Percentiles rank a stretch among this genome's conserved stretches.
Evolutionary conservation across 345 rosid species (phyloP).

Genomic region (Gossypium arboreum): DNA sequence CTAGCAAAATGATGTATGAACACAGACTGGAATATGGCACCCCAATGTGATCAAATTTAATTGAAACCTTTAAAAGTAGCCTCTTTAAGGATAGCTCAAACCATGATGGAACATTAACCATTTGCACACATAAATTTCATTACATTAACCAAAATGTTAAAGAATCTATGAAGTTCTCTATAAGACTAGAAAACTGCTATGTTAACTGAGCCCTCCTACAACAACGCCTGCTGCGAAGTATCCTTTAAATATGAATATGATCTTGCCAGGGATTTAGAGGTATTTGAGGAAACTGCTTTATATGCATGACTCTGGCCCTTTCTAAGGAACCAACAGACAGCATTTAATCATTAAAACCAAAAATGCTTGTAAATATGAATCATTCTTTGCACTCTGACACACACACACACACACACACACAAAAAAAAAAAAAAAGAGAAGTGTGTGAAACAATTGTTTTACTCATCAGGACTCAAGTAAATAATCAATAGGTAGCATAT

Average conservation of each 20-base stretch:
- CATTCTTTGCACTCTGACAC: neutral
- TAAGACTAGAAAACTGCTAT: neutral
- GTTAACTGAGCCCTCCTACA: neutral
- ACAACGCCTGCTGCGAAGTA: no score
- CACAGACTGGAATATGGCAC: neutral
- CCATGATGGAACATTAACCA: neutral
- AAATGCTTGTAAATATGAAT: neutral
- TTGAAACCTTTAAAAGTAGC: neutral
- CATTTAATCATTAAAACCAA: neutral
- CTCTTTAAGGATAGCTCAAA: slow-evolving; percentile 2
- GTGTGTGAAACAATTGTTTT: neutral
- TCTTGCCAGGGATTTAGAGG: no score
- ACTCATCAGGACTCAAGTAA: neutral
- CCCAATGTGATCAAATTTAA: neutral
- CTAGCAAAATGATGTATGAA: neutral
- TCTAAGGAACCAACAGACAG: neutral
- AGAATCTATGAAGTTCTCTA: neutral
- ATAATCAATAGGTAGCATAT: neutral
- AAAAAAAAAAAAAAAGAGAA: no score
- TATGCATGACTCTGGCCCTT: no score
- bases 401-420: neutral
- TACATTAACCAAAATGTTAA: neutral
- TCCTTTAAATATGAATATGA: no score
- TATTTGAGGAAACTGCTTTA: no score
- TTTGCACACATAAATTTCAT: neutral